A percentile compares a stretch with the other conserved stretches of the same genome.
Evolutionary conservation across 495 filamentous ascomycete species (phyloP).

Genomic region (Tuber aestivum): DNA sequence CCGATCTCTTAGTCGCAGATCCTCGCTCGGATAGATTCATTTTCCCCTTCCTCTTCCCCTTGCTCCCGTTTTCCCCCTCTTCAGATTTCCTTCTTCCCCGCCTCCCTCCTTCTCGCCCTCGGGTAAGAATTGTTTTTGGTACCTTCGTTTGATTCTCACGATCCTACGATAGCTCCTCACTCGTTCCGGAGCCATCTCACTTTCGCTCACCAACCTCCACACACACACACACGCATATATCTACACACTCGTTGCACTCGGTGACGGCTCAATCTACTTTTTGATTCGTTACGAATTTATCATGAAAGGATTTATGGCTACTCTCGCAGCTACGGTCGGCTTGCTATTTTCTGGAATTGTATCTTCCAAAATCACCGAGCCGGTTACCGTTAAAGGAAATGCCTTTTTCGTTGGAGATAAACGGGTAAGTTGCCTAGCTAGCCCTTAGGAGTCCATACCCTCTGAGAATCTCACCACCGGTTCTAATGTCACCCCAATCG

Average conservation of each 20-base stretch:
- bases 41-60: background rate
- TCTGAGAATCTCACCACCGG: background rate
- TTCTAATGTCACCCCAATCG: background rate
- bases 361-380: slow-evolving; percentile 53
- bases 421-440: slow-evolving; percentile 45
- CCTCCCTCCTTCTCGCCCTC: background rate
- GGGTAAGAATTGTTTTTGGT: background rate
- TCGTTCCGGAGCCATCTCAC: background rate
- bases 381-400: slow-evolving; percentile 57
- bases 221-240: no score
- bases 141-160: background rate
- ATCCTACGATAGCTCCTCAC: background rate
- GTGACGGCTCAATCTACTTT: background rate
- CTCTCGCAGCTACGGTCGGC: slow-evolving; percentile 54
- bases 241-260: background rate
- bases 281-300: slow-evolving; percentile 18
- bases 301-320: slow-evolving; percentile 40
- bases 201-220: background rate
- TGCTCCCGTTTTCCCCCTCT: background rate
- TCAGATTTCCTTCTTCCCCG: background rate
- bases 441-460: background rate
- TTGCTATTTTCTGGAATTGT: slow-evolving; percentile 48
- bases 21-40: background rate
- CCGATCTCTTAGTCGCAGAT: background rate
- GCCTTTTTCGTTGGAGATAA: slow-evolving; percentile 80